These are phyloP conservation scores for Colletotrichum limetticola DNA, from an alignment of 2,329 filamentous ascomycete genomes.

Conservation along the genomic window DNA sequence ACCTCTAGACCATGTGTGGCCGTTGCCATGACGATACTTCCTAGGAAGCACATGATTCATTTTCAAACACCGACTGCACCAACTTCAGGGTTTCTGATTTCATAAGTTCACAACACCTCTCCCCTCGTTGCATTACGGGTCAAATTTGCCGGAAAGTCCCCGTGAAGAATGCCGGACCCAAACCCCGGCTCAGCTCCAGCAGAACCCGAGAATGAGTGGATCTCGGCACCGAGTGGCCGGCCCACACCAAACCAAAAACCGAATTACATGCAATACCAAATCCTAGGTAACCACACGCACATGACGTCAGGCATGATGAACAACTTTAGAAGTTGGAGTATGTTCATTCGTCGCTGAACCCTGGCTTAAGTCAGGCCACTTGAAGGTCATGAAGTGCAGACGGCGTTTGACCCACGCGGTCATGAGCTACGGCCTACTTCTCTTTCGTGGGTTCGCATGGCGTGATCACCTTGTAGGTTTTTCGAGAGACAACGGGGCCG, in stretches of 20 bases:
- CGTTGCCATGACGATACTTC: too few relatives aligned
- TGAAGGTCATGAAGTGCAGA: not conserved
- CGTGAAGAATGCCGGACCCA: not conserved
- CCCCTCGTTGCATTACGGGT: not conserved
- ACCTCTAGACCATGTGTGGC: too few relatives aligned
- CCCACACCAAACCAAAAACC: not conserved
- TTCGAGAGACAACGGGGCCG: not conserved
- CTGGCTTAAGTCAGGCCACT: not conserved
- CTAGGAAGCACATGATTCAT: too few relatives aligned
- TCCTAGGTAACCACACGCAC: not conserved
- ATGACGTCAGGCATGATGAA: not conserved
- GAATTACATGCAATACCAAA: not conserved
- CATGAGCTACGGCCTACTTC: not conserved
- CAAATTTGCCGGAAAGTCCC: not conserved
- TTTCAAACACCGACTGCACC: too few relatives aligned
- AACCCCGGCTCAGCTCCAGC: not conserved
- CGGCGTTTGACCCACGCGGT: not conserved
- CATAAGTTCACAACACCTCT: too few relatives aligned
- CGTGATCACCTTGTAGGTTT: not conserved
- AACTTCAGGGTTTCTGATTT: too few relatives aligned
- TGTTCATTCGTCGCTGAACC: not conserved
- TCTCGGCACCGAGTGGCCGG: not conserved
- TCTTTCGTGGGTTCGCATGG: not conserved
- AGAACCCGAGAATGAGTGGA: not conserved
- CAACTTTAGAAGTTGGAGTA: not conserved